Base-by-base conservation (phyloP, 73 alveolate species). In the Paraurostyla sp. region DNA sequence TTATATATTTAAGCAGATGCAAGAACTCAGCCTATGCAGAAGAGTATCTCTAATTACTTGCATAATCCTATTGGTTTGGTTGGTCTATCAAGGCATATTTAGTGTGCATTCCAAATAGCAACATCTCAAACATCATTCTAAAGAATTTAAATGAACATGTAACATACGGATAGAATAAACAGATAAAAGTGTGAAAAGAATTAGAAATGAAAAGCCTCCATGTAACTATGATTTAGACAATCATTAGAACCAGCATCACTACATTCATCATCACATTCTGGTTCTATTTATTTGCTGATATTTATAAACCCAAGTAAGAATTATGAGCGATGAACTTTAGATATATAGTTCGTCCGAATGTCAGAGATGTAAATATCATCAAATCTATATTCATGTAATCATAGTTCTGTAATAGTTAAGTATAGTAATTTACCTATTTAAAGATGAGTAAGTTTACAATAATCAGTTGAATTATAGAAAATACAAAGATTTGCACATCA, bases 81-180 rank as follows among this genome's bases (percentile, higher is more conserved):
- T 16, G 38, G 23, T 69, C 65, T 6, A 69, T 38, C 65, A 41
- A 25, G 2, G 84, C 59, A 46, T 13, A 69, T 23, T 69, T 69
- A 43, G 63, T 69, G 18, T 69, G 63, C 9, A 69, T 23, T 38
- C 84, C 84, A 69, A 69, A 69, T 32, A 69, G 38, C 16, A 7
- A 36, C 63, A 69, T 4, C 36, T 69, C 84, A 69, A 69, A 69
- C 84, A 69, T 69, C 23, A 69, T 13, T 18, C 84, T 69, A 41
- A 16, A 40, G 3, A 38, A 38, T 69, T 36, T 38, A 23, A 3
- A 36, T 20, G 3, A 40, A 13, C 16, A 38, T 15, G 4, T 11
- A 4, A 36, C 84, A 35, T 69, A 69, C 84, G 84, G 84, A 32
- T 69, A 69, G 84, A 69, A 69, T 69, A 69, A 23, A 43, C 84